These are phyloP conservation scores for Arxiozyma slooffiae DNA, from an alignment of 1,139 yeast genomes.

Conservation along the genomic window DNA sequence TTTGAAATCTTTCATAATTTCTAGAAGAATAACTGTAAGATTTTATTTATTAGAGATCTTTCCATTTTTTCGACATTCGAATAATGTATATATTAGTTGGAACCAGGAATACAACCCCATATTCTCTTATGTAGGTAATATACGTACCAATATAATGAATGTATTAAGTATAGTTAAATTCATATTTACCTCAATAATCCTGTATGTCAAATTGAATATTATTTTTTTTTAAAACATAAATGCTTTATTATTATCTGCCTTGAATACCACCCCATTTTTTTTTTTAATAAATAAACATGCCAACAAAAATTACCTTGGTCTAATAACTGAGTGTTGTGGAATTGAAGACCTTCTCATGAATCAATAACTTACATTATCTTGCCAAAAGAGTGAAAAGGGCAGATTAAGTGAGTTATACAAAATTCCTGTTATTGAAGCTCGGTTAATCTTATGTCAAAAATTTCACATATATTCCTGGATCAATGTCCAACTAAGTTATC, in stretches of 20 bases:
- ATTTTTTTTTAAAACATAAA: constrained; percentile 48
- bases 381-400: constrained; percentile 84
- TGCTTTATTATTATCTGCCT: constrained; percentile 71
- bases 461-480: constrained; percentile 72
- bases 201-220: constrained; percentile 47
- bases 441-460: constrained; percentile 79
- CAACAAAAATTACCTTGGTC: constrained; percentile 47
- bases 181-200: constrained; percentile 89
- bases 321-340: constrained; percentile 35
- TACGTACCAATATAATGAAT: constrained; percentile 84
- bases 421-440: constrained; percentile 90
- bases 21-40: constrained; percentile 49
- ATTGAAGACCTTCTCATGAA: constrained; percentile 58
- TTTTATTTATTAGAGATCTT: constrained; percentile 25
- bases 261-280: constrained; percentile 65
- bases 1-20: constrained; percentile 60
- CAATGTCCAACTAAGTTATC: constrained; percentile 80
- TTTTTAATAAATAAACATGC: constrained; percentile 51
- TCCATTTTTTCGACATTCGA: constrained; percentile 39
- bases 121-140: constrained; percentile 75
- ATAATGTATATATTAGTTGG: constrained; percentile 71
- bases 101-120: constrained; percentile 71
- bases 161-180: constrained; percentile 75
- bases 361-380: constrained; percentile 53
- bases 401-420: constrained; percentile 60